Evolutionary conservation across 768 basidiomycete species (phyloP).

Genomic region (Crassisporium funariophilum): DNA sequence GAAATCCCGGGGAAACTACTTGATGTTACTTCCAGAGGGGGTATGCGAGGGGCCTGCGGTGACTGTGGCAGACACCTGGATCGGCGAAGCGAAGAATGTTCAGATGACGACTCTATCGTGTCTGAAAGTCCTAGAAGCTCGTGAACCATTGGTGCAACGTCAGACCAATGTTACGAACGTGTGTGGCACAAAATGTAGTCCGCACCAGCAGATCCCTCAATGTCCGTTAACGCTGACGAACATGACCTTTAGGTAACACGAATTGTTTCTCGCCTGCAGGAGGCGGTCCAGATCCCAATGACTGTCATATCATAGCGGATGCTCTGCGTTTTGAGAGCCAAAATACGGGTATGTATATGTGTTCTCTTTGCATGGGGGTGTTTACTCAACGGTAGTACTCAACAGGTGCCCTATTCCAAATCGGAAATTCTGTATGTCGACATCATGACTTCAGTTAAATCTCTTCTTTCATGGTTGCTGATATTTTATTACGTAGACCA

Average conservation of each 20-base stretch:
- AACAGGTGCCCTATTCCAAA: conserved; percentile 33
- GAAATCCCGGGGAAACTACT: background rate
- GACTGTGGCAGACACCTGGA: conserved; percentile 31
- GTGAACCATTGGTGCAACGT: conserved; percentile 19
- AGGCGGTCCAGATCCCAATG: conserved; percentile 49
- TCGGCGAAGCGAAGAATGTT: conserved; percentile 46
- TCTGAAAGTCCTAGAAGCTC: conserved; percentile 15
- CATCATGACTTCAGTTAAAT: background rate
- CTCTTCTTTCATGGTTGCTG: background rate
- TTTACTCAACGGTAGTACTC: no score
- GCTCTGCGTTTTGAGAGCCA: conserved; percentile 48
- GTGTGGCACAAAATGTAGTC: conserved; percentile 43
- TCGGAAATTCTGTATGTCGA: conserved; percentile 29
- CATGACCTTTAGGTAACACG: conserved; percentile 32
- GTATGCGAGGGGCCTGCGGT: conserved; percentile 8
- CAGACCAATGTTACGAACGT: conserved; percentile 36
- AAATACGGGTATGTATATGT: conserved; percentile 41
- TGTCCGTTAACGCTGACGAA: background rate
- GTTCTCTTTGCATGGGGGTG: background rate
- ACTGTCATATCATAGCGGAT: conserved; percentile 51
- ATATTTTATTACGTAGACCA: conserved; percentile 21
- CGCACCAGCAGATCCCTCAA: background rate
- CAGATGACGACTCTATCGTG: conserved; percentile 39
- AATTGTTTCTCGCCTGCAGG: conserved; percentile 49
- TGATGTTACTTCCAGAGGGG: conserved; percentile 1